Conservation (phyloP, 768 basidiomycete species). For the Hypholoma sublateritium region DNA sequence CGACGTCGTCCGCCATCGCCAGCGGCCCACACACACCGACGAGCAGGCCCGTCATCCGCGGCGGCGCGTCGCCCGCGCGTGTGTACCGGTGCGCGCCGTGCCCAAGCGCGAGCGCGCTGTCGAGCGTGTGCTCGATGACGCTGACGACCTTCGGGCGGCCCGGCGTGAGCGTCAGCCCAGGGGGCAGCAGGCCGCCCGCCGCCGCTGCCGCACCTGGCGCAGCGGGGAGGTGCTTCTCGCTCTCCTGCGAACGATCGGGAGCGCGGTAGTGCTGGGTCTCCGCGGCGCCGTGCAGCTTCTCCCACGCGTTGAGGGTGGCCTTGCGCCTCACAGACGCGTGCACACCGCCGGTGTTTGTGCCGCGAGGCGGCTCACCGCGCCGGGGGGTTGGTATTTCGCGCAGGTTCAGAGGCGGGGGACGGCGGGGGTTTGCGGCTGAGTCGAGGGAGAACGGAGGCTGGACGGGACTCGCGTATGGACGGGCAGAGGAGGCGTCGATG, state of each 20-base stretch:
- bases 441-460: slow-evolving; percentile 3
- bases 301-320: background rate
- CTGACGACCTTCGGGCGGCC: slow-evolving; percentile 54
- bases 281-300: background rate
- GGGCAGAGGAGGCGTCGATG: slow-evolving; percentile 19
- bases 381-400: background rate
- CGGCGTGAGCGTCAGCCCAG: slow-evolving; percentile 44
- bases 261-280: background rate
- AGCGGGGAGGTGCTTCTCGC: background rate
- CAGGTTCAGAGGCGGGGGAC: slow-evolving; percentile 1
- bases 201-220: background rate
- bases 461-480: too few species aligned
- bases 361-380: background rate
- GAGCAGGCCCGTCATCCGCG: slow-evolving; percentile 43
- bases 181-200: slow-evolving; percentile 12
- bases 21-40: slow-evolving; percentile 67
- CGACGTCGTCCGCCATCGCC: slow-evolving; percentile 48
- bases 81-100: slow-evolving; percentile 13
- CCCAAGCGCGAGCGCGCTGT: slow-evolving; percentile 42
- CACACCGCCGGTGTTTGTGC: too few species aligned
- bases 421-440: background rate
- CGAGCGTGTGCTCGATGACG: slow-evolving; percentile 46
- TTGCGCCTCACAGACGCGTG: background rate
- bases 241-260: too few species aligned
- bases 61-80: slow-evolving; percentile 24